phyloP scores from a whole-genome alignment of 768 basidiomycete genomes.

The Collybia sordida region DNA sequence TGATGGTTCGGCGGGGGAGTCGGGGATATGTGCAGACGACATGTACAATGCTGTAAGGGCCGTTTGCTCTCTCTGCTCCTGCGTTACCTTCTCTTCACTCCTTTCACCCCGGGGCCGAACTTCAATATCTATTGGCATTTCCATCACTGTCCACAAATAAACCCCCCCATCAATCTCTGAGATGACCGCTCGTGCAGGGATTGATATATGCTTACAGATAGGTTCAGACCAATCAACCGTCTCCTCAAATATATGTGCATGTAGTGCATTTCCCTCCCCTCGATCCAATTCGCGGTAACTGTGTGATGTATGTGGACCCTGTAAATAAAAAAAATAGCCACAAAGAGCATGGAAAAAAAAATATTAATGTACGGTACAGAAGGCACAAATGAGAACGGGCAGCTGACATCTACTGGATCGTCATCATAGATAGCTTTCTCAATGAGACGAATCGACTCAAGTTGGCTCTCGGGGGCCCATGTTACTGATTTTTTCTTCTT shows the following conservation, averaged over 20 bases:
- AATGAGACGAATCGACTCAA: constrained; percentile 77
- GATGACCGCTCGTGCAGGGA: constrained; percentile 6
- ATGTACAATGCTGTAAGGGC: constrained; percentile 77
- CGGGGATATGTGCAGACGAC: constrained; percentile 69
- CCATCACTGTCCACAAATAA: constrained; percentile 47
- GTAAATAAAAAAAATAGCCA: constrained; percentile 38
- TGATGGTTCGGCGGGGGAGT: constrained; percentile 71
- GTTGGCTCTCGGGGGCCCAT: constrained; percentile 73
- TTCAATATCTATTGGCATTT: constrained; percentile 60
- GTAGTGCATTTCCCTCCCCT: constrained; percentile 83
- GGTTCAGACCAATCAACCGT: constrained; percentile 86
- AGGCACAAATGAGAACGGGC: constrained; percentile 36
- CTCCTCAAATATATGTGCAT: constrained; percentile 83
- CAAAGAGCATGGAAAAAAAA: constrained; percentile 27
- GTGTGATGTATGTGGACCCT: constrained; percentile 73
- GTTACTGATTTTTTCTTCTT: constrained; percentile 78
- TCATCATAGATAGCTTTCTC: constrained; percentile 89
- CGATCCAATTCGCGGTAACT: constrained; percentile 85
- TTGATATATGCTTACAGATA: constrained; percentile 55
- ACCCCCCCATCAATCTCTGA: constrained; percentile 5
- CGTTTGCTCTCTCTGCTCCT: constrained; percentile 79
- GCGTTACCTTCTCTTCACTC: constrained; percentile 67
- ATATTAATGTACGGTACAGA: constrained; percentile 55
- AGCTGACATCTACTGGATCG: constrained; percentile 83
- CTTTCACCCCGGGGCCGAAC: constrained; percentile 55